phyloP scores from a whole-genome alignment of 805 yeast genomes.

The Kluyveromyces aestuarii region DNA sequence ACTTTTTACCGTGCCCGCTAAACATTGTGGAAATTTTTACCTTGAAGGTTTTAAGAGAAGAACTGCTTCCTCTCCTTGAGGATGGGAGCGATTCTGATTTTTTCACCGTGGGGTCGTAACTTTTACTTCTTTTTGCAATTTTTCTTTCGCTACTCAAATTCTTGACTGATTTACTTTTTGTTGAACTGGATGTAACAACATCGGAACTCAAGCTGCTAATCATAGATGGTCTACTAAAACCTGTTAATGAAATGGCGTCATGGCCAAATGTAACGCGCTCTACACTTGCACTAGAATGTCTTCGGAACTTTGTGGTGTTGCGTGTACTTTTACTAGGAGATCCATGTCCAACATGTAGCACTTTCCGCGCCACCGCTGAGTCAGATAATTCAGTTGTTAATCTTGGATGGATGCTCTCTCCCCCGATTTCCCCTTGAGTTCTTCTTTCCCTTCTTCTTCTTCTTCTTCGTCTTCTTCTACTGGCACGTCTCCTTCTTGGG shows the following conservation, averaged over 20 bases:
- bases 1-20: constrained; percentile 4
- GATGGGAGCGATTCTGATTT: not conserved
- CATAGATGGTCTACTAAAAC: not conserved
- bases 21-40: constrained; percentile 7
- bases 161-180: not conserved
- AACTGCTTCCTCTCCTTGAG: constrained; percentile 9
- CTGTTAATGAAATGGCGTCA: not conserved
- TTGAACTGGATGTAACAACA: not conserved
- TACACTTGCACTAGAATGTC: not conserved
- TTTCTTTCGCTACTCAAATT: too few species aligned
- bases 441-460: not conserved
- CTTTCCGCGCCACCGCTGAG: not conserved
- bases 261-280: not conserved
- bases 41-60: constrained; percentile 6
- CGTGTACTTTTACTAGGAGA: not conserved
- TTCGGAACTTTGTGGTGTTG: not conserved
- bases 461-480: constrained; percentile 20
- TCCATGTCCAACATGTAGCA: not conserved
- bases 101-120: too few species aligned
- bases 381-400: not conserved
- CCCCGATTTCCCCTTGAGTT: not conserved
- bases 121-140: too few species aligned
- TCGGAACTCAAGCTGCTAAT: not conserved
- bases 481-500: constrained; percentile 60
- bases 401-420: not conserved